Evolutionary conservation across 495 filamentous ascomycete species (phyloP).

Genomic region (Aspergillus cavernicola): DNA sequence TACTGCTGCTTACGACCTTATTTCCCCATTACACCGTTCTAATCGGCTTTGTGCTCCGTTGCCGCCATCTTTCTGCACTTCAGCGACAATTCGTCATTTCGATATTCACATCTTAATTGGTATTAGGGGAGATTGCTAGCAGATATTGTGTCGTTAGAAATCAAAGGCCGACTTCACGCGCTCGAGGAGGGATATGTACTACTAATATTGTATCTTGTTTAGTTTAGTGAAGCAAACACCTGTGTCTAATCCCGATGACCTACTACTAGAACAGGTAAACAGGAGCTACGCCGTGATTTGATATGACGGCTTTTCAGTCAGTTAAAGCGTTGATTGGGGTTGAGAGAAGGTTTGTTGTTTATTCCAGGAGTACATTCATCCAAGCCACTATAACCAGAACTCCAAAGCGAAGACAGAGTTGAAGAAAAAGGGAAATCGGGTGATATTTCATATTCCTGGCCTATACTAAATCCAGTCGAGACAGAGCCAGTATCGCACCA

Average conservation of each 20-base stretch:
- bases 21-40: not conserved
- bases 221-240: not conserved
- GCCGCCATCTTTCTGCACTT: not conserved
- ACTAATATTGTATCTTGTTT: not conserved
- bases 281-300: no score
- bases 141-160: not conserved
- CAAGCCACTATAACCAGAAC: not conserved
- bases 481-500: conserved; percentile 25
- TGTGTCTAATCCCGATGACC: no score
- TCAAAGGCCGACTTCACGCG: conserved; percentile 1
- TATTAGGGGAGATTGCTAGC: not conserved
- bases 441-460: conserved; percentile 34
- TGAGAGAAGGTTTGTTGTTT: not conserved
- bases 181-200: conserved; percentile 1
- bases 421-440: conserved; percentile 24
- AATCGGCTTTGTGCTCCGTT: not conserved
- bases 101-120: not conserved
- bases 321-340: not conserved
- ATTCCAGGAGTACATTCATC: not conserved
- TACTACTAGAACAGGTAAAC: no score
- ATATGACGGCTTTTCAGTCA: no score
- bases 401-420: not conserved
- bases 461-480: conserved; percentile 30
- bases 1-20: not conserved
- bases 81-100: not conserved